Evolutionary conservation across 495 filamentous ascomycete species (phyloP).

Genomic region (Xylaria bambusicola): DNA sequence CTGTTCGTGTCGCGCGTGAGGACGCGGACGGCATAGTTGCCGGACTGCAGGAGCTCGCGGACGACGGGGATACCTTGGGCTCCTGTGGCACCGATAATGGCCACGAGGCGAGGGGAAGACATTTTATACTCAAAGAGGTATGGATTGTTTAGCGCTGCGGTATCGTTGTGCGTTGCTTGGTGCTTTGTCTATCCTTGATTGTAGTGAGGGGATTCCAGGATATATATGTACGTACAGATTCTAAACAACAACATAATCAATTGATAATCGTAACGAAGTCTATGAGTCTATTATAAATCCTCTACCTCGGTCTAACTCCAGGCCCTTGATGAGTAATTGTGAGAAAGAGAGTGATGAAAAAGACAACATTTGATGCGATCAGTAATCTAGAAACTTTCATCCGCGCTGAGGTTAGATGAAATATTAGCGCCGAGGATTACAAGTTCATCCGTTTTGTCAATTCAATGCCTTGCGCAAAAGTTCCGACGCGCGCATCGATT

Average conservation of each 20-base stretch:
- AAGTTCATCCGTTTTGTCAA: constrained; percentile 60
- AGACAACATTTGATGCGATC: not conserved
- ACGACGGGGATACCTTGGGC: constrained; percentile 57
- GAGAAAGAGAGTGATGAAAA: not conserved
- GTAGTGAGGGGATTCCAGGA: too few relatives aligned
- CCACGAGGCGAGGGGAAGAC: constrained; percentile 35
- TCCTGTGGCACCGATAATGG: constrained; percentile 56
- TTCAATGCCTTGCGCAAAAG: constrained; percentile 84
- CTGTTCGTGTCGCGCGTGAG: constrained; percentile 51
- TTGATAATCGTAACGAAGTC: not conserved
- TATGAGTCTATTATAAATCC: constrained; percentile 10
- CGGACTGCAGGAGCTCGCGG: constrained; percentile 43
- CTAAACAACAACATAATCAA: too few relatives aligned
- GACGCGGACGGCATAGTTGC: constrained; percentile 46
- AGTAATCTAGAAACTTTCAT: too few relatives aligned
- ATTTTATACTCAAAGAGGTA: constrained; percentile 14
- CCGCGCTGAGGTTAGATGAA: not conserved
- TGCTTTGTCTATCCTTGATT: too few relatives aligned
- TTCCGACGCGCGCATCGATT: constrained; percentile 83
- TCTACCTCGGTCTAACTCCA: not conserved
- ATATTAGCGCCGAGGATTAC: constrained; percentile 13
- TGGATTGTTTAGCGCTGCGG: not conserved
- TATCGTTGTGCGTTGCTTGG: too few relatives aligned
- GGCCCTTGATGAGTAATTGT: not conserved
- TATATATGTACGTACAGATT: too few relatives aligned